Evolutionary conservation across 768 basidiomycete genomes (phyloP).

Genomic region (Fomitopsis pulvina): DNA sequence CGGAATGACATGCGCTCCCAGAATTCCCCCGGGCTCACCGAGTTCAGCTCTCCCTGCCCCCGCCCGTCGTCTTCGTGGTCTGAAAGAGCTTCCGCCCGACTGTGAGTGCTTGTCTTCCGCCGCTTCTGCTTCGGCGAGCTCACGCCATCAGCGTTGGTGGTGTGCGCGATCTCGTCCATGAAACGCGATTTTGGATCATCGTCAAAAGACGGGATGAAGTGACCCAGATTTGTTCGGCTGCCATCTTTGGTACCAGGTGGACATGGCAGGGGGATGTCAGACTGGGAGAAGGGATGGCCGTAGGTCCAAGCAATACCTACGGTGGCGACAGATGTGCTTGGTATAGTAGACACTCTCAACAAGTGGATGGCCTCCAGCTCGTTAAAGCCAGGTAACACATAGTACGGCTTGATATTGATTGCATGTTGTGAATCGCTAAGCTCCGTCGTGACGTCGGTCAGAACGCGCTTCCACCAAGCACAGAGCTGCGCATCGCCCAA

Average conservation of each 20-base stretch:
- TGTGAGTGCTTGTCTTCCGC: slow-evolving; percentile 25
- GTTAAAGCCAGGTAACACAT: slow-evolving; percentile 64
- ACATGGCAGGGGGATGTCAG: slow-evolving; percentile 38
- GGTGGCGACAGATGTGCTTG: slow-evolving; percentile 8
- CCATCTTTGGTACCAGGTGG: slow-evolving; percentile 30
- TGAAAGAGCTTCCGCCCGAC: neutral
- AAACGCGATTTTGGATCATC: slow-evolving; percentile 97
- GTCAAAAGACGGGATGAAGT: slow-evolving; percentile 85
- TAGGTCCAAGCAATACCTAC: slow-evolving; percentile 51
- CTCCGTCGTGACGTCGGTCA: slow-evolving; percentile 48
- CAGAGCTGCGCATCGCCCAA: slow-evolving; percentile 76
- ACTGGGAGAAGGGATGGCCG: slow-evolving; percentile 66
- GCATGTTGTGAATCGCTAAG: slow-evolving; percentile 27
- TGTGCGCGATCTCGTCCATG: slow-evolving; percentile 83
- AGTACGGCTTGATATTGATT: slow-evolving; percentile 39
- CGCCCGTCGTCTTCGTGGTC: slow-evolving; percentile 17
- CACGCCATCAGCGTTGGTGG: slow-evolving; percentile 49
- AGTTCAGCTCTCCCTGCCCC: slow-evolving; percentile 45
- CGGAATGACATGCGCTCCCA: slow-evolving; percentile 98
- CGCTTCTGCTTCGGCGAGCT: slow-evolving; percentile 61
- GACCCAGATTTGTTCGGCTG: slow-evolving; percentile 46
- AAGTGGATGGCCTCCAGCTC: slow-evolving; percentile 61
- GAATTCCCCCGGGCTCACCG: slow-evolving; percentile 71
- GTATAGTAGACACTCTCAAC: slow-evolving; percentile 34
- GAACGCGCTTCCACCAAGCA: slow-evolving; percentile 86